These are phyloP conservation scores for Neoboletus magnificus DNA, from an alignment of 768 basidiomycete genomes.

Conservation along the genomic window DNA sequence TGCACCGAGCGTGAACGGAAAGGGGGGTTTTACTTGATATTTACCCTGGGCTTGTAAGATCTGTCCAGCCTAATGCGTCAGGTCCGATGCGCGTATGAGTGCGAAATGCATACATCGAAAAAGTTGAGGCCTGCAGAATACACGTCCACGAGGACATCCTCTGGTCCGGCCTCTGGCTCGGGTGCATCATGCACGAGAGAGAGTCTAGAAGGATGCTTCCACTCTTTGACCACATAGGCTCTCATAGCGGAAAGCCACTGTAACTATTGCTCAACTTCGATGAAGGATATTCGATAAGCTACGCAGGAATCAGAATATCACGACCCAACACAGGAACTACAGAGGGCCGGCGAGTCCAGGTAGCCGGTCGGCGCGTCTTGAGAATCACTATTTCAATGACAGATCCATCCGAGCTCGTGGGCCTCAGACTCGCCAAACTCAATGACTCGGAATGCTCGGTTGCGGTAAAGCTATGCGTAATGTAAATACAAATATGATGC, in stretches of 20 bases:
- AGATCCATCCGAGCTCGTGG: no score
- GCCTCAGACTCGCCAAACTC: background rate
- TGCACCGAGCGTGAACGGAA: constrained; percentile 81
- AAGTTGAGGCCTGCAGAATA: constrained; percentile 76
- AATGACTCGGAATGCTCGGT: background rate
- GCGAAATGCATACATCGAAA: constrained; percentile 51
- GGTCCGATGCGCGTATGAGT: constrained; percentile 10
- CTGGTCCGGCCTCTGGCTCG: constrained; percentile 48
- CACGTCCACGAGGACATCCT: constrained; percentile 71
- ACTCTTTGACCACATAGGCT: constrained; percentile 70
- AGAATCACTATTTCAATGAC: background rate
- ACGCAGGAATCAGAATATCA: background rate
- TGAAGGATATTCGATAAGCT: background rate
- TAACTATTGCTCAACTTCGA: background rate
- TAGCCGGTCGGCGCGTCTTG: background rate
- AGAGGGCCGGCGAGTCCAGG: constrained; percentile 1
- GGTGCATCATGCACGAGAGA: constrained; percentile 49
- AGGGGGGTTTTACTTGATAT: constrained; percentile 78
- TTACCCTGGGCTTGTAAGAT: constrained; percentile 88
- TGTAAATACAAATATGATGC: constrained; percentile 36
- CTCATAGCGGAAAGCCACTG: constrained; percentile 48
- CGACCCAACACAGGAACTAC: no score
- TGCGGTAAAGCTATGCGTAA: constrained; percentile 17
- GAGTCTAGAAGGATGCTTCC: constrained; percentile 66
- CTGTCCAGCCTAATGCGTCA: constrained; percentile 34